A percentile compares a stretch with the other conserved stretches of the same genome.
These are phyloP conservation scores for Irpex sp. DNA, from an alignment of 1,284 basidiomycete species.

Conservation along the genomic window DNA sequence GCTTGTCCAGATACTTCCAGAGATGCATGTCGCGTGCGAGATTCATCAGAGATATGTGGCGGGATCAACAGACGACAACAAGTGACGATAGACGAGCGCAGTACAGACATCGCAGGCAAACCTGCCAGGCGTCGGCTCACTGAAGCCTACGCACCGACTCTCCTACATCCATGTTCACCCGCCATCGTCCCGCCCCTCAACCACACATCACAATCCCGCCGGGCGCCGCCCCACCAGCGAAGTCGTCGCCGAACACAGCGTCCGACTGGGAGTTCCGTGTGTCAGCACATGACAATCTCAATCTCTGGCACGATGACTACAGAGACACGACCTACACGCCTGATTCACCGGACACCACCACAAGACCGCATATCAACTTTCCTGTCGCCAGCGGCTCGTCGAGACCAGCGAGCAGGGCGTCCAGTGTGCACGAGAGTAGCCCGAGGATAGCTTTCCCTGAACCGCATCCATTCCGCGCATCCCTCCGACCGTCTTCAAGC, in stretches of 20 bases:
- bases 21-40: not conserved
- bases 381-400: slow-evolving; percentile 30
- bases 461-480: slow-evolving; percentile 40
- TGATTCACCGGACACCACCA: slow-evolving; percentile 14
- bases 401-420: slow-evolving; percentile 31
- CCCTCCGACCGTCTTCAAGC: slow-evolving; percentile 25
- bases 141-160: not conserved
- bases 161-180: not conserved
- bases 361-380: slow-evolving; percentile 24
- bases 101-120: not conserved
- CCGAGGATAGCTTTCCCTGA: slow-evolving; percentile 44
- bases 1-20: not conserved
- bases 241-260: slow-evolving; percentile 23
- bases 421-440: slow-evolving; percentile 35
- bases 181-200: slow-evolving; percentile 16
- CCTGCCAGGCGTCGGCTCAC: too few species aligned
- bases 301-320: slow-evolving; percentile 28
- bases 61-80: slow-evolving; percentile 8
- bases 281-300: slow-evolving; percentile 26
- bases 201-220: slow-evolving; percentile 39
- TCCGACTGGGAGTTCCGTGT: slow-evolving; percentile 27
- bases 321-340: slow-evolving; percentile 16
- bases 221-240: slow-evolving; percentile 29
- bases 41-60: not conserved
- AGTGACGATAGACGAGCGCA: slow-evolving; percentile 3